A percentile compares a stretch with the other conserved stretches of the same genome.
These are phyloP conservation scores for Aspergillus sclerotioniger DNA, from an alignment of 495 filamentous ascomycete genomes.

Conservation along the genomic window DNA sequence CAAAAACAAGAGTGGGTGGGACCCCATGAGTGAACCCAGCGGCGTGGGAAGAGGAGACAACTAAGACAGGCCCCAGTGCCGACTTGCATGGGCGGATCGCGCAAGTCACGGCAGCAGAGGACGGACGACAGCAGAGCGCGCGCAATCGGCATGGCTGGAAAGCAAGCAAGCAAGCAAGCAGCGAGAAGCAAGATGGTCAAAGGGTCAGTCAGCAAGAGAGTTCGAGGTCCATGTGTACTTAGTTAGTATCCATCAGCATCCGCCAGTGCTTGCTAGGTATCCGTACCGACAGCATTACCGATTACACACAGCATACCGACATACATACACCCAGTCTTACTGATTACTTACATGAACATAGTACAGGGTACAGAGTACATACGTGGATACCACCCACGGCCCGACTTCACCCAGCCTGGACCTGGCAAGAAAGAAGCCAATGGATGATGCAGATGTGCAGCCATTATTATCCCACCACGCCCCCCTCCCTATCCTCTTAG, in stretches of 20 bases:
- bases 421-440: no score
- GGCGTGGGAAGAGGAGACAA: constrained; percentile 9
- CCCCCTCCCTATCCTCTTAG: not conserved
- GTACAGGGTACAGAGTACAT: no score
- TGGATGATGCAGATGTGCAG: not conserved
- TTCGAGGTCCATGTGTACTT: not conserved
- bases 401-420: no score
- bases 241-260: no score
- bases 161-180: not conserved
- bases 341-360: no score
- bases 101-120: not conserved
- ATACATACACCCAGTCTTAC: no score
- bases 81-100: not conserved
- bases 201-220: no score
- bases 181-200: not conserved
- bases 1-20: not conserved
- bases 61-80: not conserved
- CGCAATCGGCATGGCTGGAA: no score
- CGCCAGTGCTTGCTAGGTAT: no score
- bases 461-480: not conserved
- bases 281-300: not conserved
- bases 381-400: not conserved
- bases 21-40: not conserved
- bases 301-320: constrained; percentile 5
- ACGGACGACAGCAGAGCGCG: not conserved